Base-by-base conservation (phyloP, 768 basidiomycete genomes). In the Lactarius psammicola region DNA sequence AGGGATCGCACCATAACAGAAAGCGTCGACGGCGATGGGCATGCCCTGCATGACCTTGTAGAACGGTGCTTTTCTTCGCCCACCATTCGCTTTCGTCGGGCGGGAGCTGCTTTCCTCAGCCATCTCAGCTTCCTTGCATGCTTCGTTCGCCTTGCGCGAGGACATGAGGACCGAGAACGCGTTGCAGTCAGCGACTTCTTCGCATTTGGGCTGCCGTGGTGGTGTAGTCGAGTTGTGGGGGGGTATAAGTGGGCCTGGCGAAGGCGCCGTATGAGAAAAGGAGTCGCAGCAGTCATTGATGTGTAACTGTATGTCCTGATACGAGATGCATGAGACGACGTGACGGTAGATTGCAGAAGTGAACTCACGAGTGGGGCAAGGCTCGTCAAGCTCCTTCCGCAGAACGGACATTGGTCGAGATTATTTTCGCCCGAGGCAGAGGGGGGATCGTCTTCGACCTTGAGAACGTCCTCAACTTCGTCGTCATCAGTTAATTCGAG, bases 1-100 rank as follows among this genome's bases (percentile, higher is more conserved):
- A 6, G 95, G 95, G 57, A 99, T 95, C 31, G 82, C 80, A 7
- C 96, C 97, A 74, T 98, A 99, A 42, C 89, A 85, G 77, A 99
- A 99, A 1, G 95, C 97, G 73, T 99, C 97, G 0, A 99, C 97
- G 18, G 96, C 94, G 30, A 99, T 90, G 10, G 95, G 94, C 95
- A 98, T 97, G 1, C 97, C 96, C 71, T 93, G 90, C 70, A 98
- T 74, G 28, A 94, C 84, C 78, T 98, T 99, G 78, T 96, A 98
- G 74, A 98, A 98, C 0, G 97, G 97, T 0, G 95, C 93, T 64
- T 85, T 87, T 65, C 91, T 79, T 33, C 91, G 82, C 34, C 79
- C 78, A 33, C 81, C 80, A 42, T 81, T 83, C 18, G 75, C 75
- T 63, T 84, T 84, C 8, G 75, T 79, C 2, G 80, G 75, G 18